Evolutionary conservation across 129 eudicot species (phyloP).

Genomic region (Pittosporum tobira): DNA sequence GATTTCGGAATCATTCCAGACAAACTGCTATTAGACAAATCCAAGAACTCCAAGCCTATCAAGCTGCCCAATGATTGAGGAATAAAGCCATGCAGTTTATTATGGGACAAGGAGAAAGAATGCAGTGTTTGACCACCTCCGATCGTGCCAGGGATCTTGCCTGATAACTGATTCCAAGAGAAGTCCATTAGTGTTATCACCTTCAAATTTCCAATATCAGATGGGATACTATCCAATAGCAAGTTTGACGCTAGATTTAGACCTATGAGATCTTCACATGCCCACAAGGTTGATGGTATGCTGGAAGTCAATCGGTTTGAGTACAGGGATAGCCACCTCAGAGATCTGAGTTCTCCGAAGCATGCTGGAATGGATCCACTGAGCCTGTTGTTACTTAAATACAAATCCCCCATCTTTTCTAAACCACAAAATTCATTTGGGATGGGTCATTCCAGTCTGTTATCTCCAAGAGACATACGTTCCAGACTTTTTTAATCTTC

Average conservation of each 20-base stretch:
- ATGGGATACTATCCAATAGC: slow-evolving; percentile 16
- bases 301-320: slow-evolving; percentile 3
- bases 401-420: neutral
- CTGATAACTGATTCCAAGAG: slow-evolving; percentile 21
- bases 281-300: slow-evolving; percentile 16
- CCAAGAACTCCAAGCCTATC: slow-evolving; percentile 1
- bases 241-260: slow-evolving; percentile 21
- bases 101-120: slow-evolving; percentile 1
- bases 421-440: slow-evolving; percentile 4
- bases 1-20: slow-evolving; percentile 16
- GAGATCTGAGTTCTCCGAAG: slow-evolving; percentile 7
- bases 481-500: slow-evolving; percentile 3
- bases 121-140: neutral
- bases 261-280: slow-evolving; percentile 3
- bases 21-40: slow-evolving; percentile 2
- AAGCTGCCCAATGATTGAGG: slow-evolving; percentile 6
- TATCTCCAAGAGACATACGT: neutral
- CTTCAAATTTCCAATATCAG: too few species aligned
- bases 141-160: slow-evolving; percentile 24
- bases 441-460: slow-evolving; percentile 3
- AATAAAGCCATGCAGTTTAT: slow-evolving; percentile 6
- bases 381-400: neutral
- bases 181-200: slow-evolving; percentile 10
- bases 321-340: slow-evolving; percentile 5
- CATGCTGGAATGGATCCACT: slow-evolving; percentile 8